Evolutionary conservation across 345 rosid species (phyloP).

Genomic region (Passiflora organensis): DNA sequence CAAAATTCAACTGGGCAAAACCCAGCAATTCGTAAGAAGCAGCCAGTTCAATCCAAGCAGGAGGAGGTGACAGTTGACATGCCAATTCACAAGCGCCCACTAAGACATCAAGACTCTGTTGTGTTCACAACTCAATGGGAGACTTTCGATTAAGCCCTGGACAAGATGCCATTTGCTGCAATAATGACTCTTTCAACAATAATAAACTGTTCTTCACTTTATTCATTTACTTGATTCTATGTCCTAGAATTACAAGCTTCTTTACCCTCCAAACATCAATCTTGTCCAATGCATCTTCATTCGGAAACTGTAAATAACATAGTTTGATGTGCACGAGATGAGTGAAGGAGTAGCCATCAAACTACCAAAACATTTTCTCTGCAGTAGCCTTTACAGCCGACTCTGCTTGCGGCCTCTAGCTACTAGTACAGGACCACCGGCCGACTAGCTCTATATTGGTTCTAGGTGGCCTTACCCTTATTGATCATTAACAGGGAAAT

Average conservation of each 20-base stretch:
- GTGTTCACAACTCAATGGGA: slow-evolving; percentile 27
- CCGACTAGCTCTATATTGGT: neutral
- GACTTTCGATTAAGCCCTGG: slow-evolving; percentile 20
- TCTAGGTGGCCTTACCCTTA: neutral
- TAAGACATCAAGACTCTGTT: slow-evolving; percentile 8
- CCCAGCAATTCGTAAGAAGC: neutral
- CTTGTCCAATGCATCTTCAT: neutral
- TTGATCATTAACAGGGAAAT: slow-evolving; percentile 9
- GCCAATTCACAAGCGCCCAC: slow-evolving; percentile 4
- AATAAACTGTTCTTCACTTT: neutral
- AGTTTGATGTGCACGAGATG: too few relatives aligned
- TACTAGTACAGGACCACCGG: slow-evolving; percentile 5
- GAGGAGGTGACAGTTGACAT: slow-evolving; percentile 10
- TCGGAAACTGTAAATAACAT: slow-evolving; percentile 18
- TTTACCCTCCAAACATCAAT: slow-evolving; percentile 1
- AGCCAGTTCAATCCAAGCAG: slow-evolving; percentile 6
- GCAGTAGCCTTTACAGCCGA: slow-evolving; percentile 1
- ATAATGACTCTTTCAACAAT: too few relatives aligned
- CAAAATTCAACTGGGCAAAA: slow-evolving; percentile 3
- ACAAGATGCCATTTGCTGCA: neutral
- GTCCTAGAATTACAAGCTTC: neutral
- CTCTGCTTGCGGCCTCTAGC: neutral
- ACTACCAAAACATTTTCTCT: neutral
- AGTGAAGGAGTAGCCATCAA: too few relatives aligned
- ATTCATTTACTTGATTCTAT: neutral